Conservation (phyloP, 1,139 yeast genomes). For the Nakaseomyces kungkrabaensis region DNA sequence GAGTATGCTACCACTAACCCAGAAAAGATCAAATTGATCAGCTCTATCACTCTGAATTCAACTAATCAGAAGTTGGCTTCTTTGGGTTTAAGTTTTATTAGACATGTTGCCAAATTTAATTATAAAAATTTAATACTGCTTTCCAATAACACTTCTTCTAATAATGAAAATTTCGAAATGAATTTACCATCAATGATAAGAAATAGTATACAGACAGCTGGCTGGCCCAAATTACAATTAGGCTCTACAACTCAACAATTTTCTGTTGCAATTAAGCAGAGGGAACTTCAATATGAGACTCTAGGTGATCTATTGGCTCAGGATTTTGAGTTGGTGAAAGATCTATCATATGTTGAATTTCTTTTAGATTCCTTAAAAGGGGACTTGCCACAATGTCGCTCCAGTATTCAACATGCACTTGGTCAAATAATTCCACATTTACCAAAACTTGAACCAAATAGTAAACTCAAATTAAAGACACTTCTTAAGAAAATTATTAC, state of each 20-base stretch:
- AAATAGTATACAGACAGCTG: constrained; percentile 43
- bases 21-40: constrained; percentile 33
- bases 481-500: constrained; percentile 36
- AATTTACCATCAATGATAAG: constrained; percentile 44
- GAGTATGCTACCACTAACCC: constrained; percentile 37
- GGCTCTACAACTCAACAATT: constrained; percentile 26
- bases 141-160: constrained; percentile 12
- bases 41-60: constrained; percentile 51
- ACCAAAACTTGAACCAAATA: constrained; percentile 32
- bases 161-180: constrained; percentile 30
- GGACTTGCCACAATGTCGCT: constrained; percentile 52
- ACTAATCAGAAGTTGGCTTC: constrained; percentile 33
- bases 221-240: constrained; percentile 46
- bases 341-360: constrained; percentile 50
- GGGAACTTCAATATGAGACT: constrained; percentile 68
- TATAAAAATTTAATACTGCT: constrained; percentile 18
- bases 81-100: constrained; percentile 49
- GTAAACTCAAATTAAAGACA: constrained; percentile 38
- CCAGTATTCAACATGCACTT: constrained; percentile 66
- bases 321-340: constrained; percentile 39
- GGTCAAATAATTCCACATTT: constrained; percentile 48
- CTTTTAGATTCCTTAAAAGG: constrained; percentile 62
- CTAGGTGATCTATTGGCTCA: constrained; percentile 55
- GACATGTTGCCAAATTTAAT: constrained; percentile 37
- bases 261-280: constrained; percentile 29